These are phyloP conservation scores for Aspergillus glaucus DNA, from an alignment of 2,329 filamentous ascomycete species.

Conservation along the genomic window DNA sequence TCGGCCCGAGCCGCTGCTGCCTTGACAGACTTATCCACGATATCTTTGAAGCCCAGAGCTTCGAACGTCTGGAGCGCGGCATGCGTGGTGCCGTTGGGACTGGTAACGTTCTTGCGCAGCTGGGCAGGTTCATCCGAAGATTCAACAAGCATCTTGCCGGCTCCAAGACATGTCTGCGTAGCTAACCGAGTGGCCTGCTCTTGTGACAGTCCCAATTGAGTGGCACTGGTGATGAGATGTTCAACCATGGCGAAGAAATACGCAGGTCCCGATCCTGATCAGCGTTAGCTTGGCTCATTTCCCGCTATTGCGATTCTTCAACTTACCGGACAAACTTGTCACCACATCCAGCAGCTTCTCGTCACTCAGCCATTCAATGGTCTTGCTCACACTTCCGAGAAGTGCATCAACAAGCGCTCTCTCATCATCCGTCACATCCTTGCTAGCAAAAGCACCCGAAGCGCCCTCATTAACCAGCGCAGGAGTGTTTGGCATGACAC, in stretches of 20 bases:
- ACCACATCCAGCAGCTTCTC: constrained; percentile 31
- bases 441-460: constrained; percentile 21
- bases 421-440: constrained; percentile 20
- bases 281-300: constrained; percentile 1
- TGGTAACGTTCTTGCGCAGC: constrained; percentile 31
- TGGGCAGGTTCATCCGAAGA: constrained; percentile 24
- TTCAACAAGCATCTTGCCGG: constrained; percentile 29
- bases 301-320: not conserved
- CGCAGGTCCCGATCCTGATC: constrained; percentile 28
- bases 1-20: constrained; percentile 25
- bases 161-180: constrained; percentile 29
- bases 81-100: constrained; percentile 29
- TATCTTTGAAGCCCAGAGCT: constrained; percentile 21
- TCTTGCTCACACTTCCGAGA: constrained; percentile 26
- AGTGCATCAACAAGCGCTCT: constrained; percentile 26
- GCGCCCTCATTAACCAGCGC: constrained; percentile 29
- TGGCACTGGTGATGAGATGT: constrained; percentile 27
- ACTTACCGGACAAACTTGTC: constrained; percentile 29
- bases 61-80: constrained; percentile 28
- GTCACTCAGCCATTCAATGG: constrained; percentile 29
- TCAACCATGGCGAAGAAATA: constrained; percentile 35
- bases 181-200: constrained; percentile 30
- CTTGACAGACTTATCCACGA: constrained; percentile 27
- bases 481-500: constrained; percentile 33
- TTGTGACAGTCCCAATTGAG: constrained; percentile 22